A percentile compares a stretch with the other conserved stretches of the same genome.
phyloP scores from a whole-genome alignment of 2,329 filamentous ascomycete species.

The Atkinsonella hypoxylon region DNA sequence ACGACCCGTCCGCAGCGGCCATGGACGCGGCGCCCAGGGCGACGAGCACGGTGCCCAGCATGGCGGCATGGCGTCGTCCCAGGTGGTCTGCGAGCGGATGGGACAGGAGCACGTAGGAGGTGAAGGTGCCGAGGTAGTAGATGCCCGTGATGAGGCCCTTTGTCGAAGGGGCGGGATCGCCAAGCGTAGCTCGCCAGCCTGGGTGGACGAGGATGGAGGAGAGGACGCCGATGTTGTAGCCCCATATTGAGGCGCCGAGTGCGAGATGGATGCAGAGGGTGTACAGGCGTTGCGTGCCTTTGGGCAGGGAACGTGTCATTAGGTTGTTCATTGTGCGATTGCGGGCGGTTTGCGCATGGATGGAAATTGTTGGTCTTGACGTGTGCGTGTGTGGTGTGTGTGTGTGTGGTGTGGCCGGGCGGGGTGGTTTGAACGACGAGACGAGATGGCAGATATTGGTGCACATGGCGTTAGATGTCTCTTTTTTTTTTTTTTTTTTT shows the following conservation, averaged over 20 bases:
- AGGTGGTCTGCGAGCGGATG: slow-evolving; percentile 37
- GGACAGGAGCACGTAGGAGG: slow-evolving; percentile 42
- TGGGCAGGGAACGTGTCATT: slow-evolving; percentile 1
- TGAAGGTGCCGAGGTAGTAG: slow-evolving; percentile 45
- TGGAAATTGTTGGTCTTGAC: too few species aligned
- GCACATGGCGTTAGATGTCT: not conserved
- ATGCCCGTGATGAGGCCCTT: slow-evolving; percentile 43
- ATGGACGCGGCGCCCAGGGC: slow-evolving; percentile 37
- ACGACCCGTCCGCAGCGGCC: slow-evolving; percentile 27
- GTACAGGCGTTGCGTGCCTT: slow-evolving; percentile 26
- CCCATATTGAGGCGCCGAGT: slow-evolving; percentile 44
- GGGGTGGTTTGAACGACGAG: too few species aligned
- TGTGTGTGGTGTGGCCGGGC: too few species aligned
- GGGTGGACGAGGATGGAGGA: slow-evolving; percentile 44
- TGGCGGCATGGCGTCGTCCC: slow-evolving; percentile 38
- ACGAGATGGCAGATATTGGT: too few species aligned
- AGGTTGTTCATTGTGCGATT: not conserved
- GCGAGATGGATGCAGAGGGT: slow-evolving; percentile 39
- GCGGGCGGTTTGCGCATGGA: too few species aligned
- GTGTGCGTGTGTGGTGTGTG: too few species aligned
- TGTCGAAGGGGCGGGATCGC: slow-evolving; percentile 29
- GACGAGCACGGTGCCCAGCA: slow-evolving; percentile 33
- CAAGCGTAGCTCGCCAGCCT: slow-evolving; percentile 36
- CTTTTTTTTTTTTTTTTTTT: not conserved
- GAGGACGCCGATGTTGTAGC: slow-evolving; percentile 47